Conservation (phyloP, 345 rosid genomes). For the Melastoma malabathricum region DNA sequence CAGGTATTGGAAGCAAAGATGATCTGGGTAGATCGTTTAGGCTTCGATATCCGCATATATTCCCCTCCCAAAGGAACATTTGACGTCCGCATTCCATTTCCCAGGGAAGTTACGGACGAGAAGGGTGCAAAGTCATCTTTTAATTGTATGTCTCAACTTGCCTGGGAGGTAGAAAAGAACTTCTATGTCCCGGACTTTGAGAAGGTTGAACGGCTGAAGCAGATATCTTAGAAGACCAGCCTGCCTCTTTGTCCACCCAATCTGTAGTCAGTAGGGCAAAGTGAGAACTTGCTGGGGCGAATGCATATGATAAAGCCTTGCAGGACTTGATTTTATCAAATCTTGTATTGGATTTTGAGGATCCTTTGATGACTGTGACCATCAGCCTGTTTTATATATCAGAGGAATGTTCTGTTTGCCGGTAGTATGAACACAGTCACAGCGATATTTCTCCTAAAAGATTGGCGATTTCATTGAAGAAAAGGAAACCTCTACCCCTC, state of each 20-base stretch:
- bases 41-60: conserved; percentile 59
- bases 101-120: conserved; percentile 67
- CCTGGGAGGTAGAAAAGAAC: conserved; percentile 91
- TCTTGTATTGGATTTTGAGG: background rate
- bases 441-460: no score
- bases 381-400: no score
- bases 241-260: background rate
- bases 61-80: conserved; percentile 37
- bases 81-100: conserved; percentile 82
- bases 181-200: conserved; percentile 31
- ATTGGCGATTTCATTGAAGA: no score
- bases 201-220: conserved; percentile 62
- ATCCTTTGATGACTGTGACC: no score
- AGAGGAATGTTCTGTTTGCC: no score
- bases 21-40: conserved; percentile 86
- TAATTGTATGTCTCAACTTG: conserved; percentile 85
- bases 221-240: conserved; percentile 12
- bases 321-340: background rate
- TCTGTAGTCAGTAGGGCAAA: background rate
- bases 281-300: background rate
- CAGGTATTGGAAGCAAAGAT: conserved; percentile 74
- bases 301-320: no score
- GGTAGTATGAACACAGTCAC: no score
- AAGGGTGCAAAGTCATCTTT: conserved; percentile 86
- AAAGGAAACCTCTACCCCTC: no score